phyloP scores from a whole-genome alignment of 2,329 filamentous ascomycete genomes.

The Calycina marina region DNA sequence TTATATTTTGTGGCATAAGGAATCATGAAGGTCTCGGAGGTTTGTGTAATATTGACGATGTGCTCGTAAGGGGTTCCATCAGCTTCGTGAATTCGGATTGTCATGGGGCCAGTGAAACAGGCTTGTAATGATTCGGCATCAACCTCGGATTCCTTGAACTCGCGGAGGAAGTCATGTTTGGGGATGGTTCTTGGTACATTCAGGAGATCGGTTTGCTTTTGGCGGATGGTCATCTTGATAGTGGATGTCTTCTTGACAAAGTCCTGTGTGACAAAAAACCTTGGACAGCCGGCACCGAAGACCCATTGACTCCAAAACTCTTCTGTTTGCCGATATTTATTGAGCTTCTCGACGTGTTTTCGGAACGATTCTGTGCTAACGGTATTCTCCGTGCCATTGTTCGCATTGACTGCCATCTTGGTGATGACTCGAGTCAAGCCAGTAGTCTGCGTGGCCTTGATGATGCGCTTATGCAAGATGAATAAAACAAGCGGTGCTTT shows the following conservation, averaged over 20 bases:
- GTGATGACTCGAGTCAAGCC: conserved; percentile 73
- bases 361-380: conserved; percentile 64
- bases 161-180: conserved; percentile 65
- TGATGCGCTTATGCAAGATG: conserved; percentile 80
- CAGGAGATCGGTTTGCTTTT: conserved; percentile 39
- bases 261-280: conserved; percentile 70
- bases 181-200: conserved; percentile 34
- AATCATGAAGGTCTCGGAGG: conserved; percentile 75
- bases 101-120: conserved; percentile 94
- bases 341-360: conserved; percentile 73
- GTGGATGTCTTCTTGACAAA: conserved; percentile 98
- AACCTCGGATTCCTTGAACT: conserved; percentile 68
- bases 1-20: conserved; percentile 99
- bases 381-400: conserved; percentile 59
- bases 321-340: conserved; percentile 66
- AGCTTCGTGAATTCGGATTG: conserved; percentile 91
- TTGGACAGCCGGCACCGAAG: conserved; percentile 72
- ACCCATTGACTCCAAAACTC: conserved; percentile 93
- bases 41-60: conserved; percentile 88
- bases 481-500: conserved; percentile 87
- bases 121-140: conserved; percentile 55
- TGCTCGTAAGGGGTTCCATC: conserved; percentile 98
- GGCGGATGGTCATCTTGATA: conserved; percentile 79
- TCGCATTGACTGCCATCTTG: conserved; percentile 72
- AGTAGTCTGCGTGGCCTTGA: conserved; percentile 73